Evolutionary conservation across 306 rosid species (phyloP), one percentile per base, ranked within the genome.

Genomic region (Rosa chinensis): DNA sequence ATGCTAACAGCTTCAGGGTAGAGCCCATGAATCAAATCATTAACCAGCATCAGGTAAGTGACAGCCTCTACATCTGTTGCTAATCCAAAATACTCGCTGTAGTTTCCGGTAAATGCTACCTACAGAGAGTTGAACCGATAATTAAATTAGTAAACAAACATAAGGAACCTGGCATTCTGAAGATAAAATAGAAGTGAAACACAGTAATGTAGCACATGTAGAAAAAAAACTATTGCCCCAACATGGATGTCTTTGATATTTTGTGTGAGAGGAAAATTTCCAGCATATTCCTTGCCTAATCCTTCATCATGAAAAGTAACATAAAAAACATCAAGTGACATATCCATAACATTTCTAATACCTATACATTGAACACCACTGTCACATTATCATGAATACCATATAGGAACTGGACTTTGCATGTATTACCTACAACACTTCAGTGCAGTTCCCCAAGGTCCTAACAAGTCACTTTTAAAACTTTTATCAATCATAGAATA

Each of bases 1-100:
- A 96, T 75, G 72, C 86, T 66, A 79, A 96, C 82, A 82, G 98
- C 96, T 83, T 93, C 96, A 1, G 99, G 98, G 84, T 78, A 93
- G 74, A 96, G 98, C 58, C 99, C 99, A 32, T 88, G 99, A 85
- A 96, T 93, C 84, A 96, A 45, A 90, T 96, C 99, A 79, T 96
- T 96, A 77, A 89, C 98, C 84, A 96, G 91, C 99, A 96, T 96
- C 87, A 96, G 84, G 90, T 89, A 96, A 82, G 84, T 85, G 75
- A 93, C 96, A 78, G 99, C 99, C 67, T 96, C 97, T 48, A 96
- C 96, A 79, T 96, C 98, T 56, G 99, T 96, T 61, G 96, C 83
- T 8, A 63, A 74, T 73, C 99, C 94, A 79, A 96, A 96, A 86
- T 96, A 96, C 85, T 96, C 99, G 0, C 35, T 77, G 92, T 93